Conservation (phyloP, 768 basidiomycete genomes). For the Saitozyma podzolica region DNA sequence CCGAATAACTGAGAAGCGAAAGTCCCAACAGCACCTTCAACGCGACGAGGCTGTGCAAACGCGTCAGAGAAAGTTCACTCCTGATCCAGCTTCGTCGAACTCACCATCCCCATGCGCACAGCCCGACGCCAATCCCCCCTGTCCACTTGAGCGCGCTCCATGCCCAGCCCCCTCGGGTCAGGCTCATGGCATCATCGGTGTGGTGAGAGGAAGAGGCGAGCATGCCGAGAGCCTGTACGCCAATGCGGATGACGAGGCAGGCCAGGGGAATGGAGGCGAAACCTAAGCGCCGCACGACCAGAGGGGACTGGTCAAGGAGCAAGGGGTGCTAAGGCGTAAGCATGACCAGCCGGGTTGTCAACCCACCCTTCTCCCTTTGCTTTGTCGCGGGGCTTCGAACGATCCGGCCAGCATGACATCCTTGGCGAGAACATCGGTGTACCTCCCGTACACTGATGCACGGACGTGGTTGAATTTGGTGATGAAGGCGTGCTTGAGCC, state of each 20-base stretch:
- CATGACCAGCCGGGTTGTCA: neutral
- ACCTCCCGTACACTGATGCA: conserved; percentile 90
- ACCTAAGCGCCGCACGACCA: conserved; percentile 88
- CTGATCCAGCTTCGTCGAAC: conserved; percentile 31
- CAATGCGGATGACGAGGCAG: conserved; percentile 61
- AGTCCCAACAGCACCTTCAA: conserved; percentile 92
- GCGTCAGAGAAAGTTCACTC: conserved; percentile 5
- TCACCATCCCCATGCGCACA: conserved; percentile 75
- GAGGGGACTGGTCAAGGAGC: conserved; percentile 92
- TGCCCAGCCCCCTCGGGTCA: conserved; percentile 21
- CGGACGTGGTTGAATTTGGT: conserved; percentile 99
- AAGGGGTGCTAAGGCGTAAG: conserved; percentile 61
- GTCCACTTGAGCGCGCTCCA: conserved; percentile 60
- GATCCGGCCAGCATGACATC: conserved; percentile 69
- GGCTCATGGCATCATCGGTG: conserved; percentile 15
- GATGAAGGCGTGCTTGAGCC: conserved; percentile 99
- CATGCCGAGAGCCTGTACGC: conserved; percentile 55
- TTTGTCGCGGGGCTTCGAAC: conserved; percentile 1
- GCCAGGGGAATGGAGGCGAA: conserved; percentile 91
- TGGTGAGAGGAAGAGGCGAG: conserved; percentile 34
- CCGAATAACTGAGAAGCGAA: conserved; percentile 79
- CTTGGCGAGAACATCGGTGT: conserved; percentile 89
- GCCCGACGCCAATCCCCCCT: conserved; percentile 30
- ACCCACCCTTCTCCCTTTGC: neutral
- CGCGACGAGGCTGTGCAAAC: conserved; percentile 63